These are phyloP conservation scores for Licmophora abbreviata DNA, from an alignment of 108 stramenopile genomes.

Conservation along the genomic window DNA sequence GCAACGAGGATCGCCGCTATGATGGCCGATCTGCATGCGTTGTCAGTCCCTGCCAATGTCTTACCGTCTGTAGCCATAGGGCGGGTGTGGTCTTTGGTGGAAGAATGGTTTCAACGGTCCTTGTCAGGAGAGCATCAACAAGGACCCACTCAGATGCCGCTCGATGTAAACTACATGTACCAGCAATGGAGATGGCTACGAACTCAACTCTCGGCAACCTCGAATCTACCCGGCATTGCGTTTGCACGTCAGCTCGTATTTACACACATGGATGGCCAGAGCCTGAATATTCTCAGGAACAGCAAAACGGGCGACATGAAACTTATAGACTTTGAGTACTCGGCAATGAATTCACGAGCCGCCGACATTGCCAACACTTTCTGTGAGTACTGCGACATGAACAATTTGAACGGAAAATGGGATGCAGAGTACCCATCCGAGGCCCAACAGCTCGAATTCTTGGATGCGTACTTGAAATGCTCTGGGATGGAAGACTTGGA, in stretches of 20 bases:
- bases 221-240: constrained; percentile 6
- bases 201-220: constrained; percentile 6
- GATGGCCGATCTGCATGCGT: constrained; percentile 33
- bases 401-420: constrained; percentile 49
- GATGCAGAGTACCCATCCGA: constrained; percentile 40
- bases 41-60: constrained; percentile 9
- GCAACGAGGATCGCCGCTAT: constrained; percentile 27
- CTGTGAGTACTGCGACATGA: constrained; percentile 65
- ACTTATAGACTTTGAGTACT: constrained; percentile 82
- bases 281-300: constrained; percentile 32
- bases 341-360: constrained; percentile 61
- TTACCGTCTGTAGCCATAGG: constrained; percentile 4
- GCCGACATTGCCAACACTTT: constrained; percentile 83
- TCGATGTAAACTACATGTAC: constrained; percentile 1
- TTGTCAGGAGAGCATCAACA: neutral
- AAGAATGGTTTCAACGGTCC: constrained; percentile 1
- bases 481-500: constrained; percentile 7
- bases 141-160: constrained; percentile 1
- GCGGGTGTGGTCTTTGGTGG: neutral
- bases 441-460: constrained; percentile 27
- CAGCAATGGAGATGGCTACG: constrained; percentile 33
- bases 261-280: constrained; percentile 55
- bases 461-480: constrained; percentile 28
- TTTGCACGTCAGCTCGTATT: constrained; percentile 38
- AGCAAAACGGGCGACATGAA: constrained; percentile 11